These are phyloP conservation scores for Hymenoscyphus infarciens DNA, from an alignment of 2,329 filamentous ascomycete species.

Conservation along the genomic window DNA sequence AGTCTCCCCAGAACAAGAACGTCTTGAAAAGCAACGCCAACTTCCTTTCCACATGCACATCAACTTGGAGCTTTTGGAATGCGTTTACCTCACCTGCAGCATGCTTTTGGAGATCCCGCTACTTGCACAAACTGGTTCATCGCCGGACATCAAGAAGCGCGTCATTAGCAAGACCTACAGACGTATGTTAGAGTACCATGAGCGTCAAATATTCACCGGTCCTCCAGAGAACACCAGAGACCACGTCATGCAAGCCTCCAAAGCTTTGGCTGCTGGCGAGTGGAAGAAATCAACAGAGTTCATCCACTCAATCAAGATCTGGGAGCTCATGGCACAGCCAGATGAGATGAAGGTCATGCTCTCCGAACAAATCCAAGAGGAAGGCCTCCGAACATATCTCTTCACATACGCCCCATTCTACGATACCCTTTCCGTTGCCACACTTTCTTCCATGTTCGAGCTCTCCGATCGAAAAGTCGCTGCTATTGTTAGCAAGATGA, in stretches of 20 bases:
- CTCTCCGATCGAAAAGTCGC: constrained; percentile 84
- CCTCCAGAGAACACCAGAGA: constrained; percentile 98
- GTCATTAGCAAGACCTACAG: constrained; percentile 99
- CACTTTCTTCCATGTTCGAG: constrained; percentile 92
- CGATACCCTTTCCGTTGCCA: constrained; percentile 85
- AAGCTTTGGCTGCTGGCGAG: constrained; percentile 92
- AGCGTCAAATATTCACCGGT: constrained; percentile 98
- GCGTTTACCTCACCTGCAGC: constrained; percentile 96
- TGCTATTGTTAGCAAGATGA: constrained; percentile 98
- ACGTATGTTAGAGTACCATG: constrained; percentile 98
- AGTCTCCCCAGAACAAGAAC: constrained; percentile 96
- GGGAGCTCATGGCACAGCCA: constrained; percentile 92
- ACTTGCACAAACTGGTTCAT: constrained; percentile 92
- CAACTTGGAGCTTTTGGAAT: constrained; percentile 96
- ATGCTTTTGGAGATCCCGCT: constrained; percentile 99
- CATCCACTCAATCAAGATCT: constrained; percentile 98
- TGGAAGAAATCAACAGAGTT: constrained; percentile 96
- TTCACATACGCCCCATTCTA: constrained; percentile 99
- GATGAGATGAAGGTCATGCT: constrained; percentile 97
- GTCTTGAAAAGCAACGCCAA: constrained; percentile 93
- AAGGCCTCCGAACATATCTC: constrained; percentile 95
- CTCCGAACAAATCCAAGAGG: constrained; percentile 96
- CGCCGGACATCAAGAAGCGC: constrained; percentile 94
- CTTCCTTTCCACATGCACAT: constrained; percentile 99
- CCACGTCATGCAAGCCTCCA: constrained; percentile 98